Evolutionary conservation across 495 filamentous ascomycete species (phyloP).

Genomic region (Tuber aestivum): DNA sequence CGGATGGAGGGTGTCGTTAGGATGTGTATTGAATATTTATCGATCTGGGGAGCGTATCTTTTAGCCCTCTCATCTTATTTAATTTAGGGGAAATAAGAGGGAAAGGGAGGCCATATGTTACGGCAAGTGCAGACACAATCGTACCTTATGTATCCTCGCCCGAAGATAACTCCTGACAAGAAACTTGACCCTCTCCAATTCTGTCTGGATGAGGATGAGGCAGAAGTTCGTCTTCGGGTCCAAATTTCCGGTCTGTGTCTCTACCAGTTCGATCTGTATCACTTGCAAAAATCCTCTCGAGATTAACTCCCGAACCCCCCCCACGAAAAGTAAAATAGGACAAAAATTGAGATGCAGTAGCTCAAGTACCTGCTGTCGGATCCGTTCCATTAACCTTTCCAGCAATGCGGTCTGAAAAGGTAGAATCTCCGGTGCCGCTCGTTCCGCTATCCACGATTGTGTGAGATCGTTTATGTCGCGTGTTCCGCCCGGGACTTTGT

Average conservation of each 20-base stretch:
- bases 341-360: background rate
- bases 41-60: conserved; percentile 52
- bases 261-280: conserved; percentile 60
- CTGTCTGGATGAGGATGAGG: conserved; percentile 92
- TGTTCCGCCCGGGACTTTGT: conserved; percentile 54
- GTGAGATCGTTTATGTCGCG: conserved; percentile 84
- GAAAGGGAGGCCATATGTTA: background rate
- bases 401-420: conserved; percentile 60
- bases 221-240: conserved; percentile 84
- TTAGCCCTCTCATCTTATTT: conserved; percentile 23
- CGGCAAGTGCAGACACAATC: background rate
- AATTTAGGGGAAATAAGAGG: conserved; percentile 1
- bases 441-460: conserved; percentile 85
- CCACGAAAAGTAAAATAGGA: background rate
- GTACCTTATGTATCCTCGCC: conserved; percentile 73
- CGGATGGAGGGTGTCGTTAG: conserved; percentile 49
- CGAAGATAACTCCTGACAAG: conserved; percentile 78
- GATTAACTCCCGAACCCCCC: background rate
- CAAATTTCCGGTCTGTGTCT: conserved; percentile 70
- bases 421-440: conserved; percentile 77
- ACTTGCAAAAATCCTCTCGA: conserved; percentile 8
- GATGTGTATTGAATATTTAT: conserved; percentile 61
- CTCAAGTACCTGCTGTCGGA: conserved; percentile 58
- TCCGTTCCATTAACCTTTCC: conserved; percentile 70
- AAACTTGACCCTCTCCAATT: conserved; percentile 88